Percentiles rank a stretch among this genome's conserved stretches.
phyloP scores from a whole-genome alignment of 768 basidiomycete species.

The Phylloporus scabripes region DNA sequence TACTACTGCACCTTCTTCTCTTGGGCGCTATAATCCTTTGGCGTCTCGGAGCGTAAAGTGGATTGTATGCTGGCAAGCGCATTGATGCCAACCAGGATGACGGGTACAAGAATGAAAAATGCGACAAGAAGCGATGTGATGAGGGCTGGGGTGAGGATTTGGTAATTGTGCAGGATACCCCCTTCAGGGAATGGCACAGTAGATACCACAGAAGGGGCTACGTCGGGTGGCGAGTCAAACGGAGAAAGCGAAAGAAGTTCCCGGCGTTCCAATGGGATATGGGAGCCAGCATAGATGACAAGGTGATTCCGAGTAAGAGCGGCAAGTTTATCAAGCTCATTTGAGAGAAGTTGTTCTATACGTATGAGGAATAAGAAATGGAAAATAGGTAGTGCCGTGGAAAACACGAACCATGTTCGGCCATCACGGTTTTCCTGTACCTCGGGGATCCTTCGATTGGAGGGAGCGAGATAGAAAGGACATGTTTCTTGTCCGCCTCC shows the following conservation, averaged over 20 bases:
- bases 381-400: not conserved
- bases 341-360: conserved; percentile 42
- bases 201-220: conserved; percentile 29
- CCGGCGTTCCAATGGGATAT: conserved; percentile 38
- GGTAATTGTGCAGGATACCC: conserved; percentile 68
- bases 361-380: not conserved
- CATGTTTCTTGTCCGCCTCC: conserved; percentile 42
- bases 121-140: conserved; percentile 59
- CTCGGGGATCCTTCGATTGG: conserved; percentile 36
- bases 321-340: conserved; percentile 46
- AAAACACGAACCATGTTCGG: conserved; percentile 47
- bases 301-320: conserved; percentile 54
- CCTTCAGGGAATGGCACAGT: conserved; percentile 32
- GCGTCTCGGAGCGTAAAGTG: conserved; percentile 54
- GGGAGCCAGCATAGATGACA: conserved; percentile 59
- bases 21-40: conserved; percentile 60
- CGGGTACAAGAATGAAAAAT: conserved; percentile 64
- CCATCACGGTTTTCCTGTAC: conserved; percentile 44
- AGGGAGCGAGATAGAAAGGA: conserved; percentile 55
- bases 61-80: conserved; percentile 73
- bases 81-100: conserved; percentile 56
- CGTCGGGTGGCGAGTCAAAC: conserved; percentile 26
- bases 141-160: conserved; percentile 71
- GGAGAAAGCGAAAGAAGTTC: conserved; percentile 29
- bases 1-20: conserved; percentile 74